These are phyloP conservation scores for Tolypocladium album DNA, from an alignment of 2,329 filamentous ascomycete genomes.

Conservation along the genomic window DNA sequence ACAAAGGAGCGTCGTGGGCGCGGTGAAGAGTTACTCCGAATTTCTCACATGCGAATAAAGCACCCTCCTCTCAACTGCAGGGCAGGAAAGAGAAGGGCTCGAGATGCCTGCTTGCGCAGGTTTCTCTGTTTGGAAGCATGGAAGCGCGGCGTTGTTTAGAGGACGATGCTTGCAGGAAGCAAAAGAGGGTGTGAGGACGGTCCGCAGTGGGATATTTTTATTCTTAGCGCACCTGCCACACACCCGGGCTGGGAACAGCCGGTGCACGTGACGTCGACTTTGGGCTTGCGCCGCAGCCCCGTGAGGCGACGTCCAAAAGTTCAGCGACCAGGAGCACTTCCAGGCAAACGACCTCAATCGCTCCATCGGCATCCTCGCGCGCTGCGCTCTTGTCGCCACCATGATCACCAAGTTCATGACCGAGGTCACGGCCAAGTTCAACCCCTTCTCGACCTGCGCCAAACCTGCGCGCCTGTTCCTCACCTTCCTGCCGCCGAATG, in stretches of 20 bases:
- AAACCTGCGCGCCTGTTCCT: constrained; percentile 85
- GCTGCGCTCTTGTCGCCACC: constrained; percentile 14
- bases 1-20: neutral
- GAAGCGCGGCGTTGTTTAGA: constrained; percentile 13
- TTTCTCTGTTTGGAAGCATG: constrained; percentile 12
- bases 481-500: constrained; percentile 69
- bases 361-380: neutral
- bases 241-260: neutral
- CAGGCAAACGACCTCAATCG: neutral
- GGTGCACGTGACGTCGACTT: constrained; percentile 6
- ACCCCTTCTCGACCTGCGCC: constrained; percentile 72
- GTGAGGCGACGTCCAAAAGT: neutral
- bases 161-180: constrained; percentile 9
- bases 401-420: constrained; percentile 87
- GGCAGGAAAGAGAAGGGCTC: neutral
- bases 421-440: constrained; percentile 77
- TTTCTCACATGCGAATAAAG: constrained; percentile 10
- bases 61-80: neutral
- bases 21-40: constrained; percentile 12
- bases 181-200: neutral
- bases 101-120: constrained; percentile 1
- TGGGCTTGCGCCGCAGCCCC: neutral
- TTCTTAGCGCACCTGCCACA: neutral
- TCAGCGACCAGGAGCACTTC: neutral
- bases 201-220: neutral